These are phyloP conservation scores for Penicillium sp. DNA, from an alignment of 2,329 filamentous ascomycete genomes.

Conservation along the genomic window DNA sequence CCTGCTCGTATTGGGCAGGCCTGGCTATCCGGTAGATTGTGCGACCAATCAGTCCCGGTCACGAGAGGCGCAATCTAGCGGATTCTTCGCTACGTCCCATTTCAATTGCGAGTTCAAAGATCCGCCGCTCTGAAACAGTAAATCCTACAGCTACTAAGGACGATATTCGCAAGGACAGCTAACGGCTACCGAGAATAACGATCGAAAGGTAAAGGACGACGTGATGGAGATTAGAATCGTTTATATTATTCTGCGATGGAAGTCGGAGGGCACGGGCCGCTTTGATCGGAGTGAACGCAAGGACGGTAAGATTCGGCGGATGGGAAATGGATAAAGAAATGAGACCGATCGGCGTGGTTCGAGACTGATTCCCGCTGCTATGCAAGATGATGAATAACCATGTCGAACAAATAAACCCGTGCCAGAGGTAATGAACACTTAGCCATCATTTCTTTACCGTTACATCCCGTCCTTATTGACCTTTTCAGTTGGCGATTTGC, in stretches of 20 bases:
- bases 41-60: not conserved
- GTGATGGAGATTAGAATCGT: conserved; percentile 25
- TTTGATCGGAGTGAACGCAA: conserved; percentile 29
- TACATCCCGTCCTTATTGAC: not conserved
- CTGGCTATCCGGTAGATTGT: not conserved
- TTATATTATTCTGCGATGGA: conserved; percentile 31
- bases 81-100: not conserved
- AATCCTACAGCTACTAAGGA: conserved; percentile 18
- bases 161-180: not conserved
- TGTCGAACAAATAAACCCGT: conserved; percentile 19
- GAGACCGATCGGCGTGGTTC: conserved; percentile 33
- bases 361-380: conserved; percentile 34
- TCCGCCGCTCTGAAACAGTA: not conserved
- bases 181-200: conserved; percentile 13
- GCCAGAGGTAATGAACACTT: conserved; percentile 16
- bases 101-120: not conserved
- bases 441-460: conserved; percentile 15
- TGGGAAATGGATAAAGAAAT: conserved; percentile 23
- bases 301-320: conserved; percentile 30
- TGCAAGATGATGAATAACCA: conserved; percentile 37
- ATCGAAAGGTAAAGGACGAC: conserved; percentile 24
- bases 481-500: conserved; percentile 21
- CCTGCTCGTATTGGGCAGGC: not conserved
- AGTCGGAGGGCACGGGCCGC: conserved; percentile 31
- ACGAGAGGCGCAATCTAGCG: not conserved